Conservation (phyloP, 208 protist species). For the Leishmania aethiopica region DNA sequence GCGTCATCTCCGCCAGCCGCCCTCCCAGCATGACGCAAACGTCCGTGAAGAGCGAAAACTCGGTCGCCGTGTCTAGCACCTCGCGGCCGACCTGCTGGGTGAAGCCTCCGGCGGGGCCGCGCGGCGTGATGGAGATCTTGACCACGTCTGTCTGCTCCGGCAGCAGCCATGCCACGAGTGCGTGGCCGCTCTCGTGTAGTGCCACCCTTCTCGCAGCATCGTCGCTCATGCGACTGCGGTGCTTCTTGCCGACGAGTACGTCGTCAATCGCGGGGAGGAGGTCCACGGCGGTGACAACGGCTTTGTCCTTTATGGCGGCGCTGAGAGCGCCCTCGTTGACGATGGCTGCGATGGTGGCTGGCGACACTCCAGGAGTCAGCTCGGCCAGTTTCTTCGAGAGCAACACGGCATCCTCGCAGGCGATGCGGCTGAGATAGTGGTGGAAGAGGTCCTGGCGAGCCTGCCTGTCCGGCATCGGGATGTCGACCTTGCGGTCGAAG, state of each 20-base stretch:
- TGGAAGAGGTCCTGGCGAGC: slow-evolving; percentile 72
- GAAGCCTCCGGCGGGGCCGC: slow-evolving; percentile 78
- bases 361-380: slow-evolving; percentile 89
- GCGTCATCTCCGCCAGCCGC: slow-evolving; percentile 94
- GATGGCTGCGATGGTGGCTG: slow-evolving; percentile 93
- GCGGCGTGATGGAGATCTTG: slow-evolving; percentile 97
- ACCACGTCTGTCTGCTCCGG: slow-evolving; percentile 91
- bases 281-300: slow-evolving; percentile 77
- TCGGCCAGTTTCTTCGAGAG: slow-evolving; percentile 54
- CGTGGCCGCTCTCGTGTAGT: slow-evolving; percentile 97
- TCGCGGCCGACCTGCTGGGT: slow-evolving; percentile 86
- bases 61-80: slow-evolving; percentile 75
- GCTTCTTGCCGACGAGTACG: slow-evolving; percentile 86
- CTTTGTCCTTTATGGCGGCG: slow-evolving; percentile 90
- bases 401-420: slow-evolving; percentile 27
- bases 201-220: slow-evolving; percentile 60
- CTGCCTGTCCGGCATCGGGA: slow-evolving; percentile 78
- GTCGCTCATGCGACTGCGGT: slow-evolving; percentile 73
- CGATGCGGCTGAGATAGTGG: slow-evolving; percentile 71
- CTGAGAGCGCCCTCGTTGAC: slow-evolving; percentile 93
- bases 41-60: slow-evolving; percentile 93
- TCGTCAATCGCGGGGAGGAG: slow-evolving; percentile 87
- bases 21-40: slow-evolving; percentile 95
- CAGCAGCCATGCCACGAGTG: slow-evolving; percentile 93
- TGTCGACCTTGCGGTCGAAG: slow-evolving; percentile 95